phyloP scores from a whole-genome alignment of 768 basidiomycete genomes.

The Kwoniella shandongensis region DNA sequence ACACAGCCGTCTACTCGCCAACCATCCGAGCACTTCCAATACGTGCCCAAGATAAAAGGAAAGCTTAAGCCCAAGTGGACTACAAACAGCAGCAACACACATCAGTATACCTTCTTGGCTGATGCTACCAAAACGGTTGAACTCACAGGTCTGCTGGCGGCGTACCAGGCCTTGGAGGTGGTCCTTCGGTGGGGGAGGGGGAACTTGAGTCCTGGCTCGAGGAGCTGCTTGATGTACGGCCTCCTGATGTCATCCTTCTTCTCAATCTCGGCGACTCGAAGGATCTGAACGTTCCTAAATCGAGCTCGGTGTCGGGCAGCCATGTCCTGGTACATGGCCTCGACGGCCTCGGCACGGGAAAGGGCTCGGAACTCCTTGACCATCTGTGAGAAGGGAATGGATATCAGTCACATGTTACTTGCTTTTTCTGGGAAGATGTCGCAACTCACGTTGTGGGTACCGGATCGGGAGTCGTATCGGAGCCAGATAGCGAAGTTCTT shows the following conservation, averaged over 20 bases:
- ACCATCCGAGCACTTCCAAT: slow-evolving; percentile 6
- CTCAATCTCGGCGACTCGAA: slow-evolving; percentile 93
- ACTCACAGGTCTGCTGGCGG: slow-evolving; percentile 51
- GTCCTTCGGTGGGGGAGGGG: slow-evolving; percentile 75
- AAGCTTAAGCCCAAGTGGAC: slow-evolving; percentile 47
- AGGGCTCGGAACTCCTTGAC: slow-evolving; percentile 79
- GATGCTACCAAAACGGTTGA: neutral
- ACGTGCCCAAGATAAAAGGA: neutral
- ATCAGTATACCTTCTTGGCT: neutral
- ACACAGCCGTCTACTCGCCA: slow-evolving; percentile 5
- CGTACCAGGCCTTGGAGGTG: slow-evolving; percentile 53
- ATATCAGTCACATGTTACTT: neutral
- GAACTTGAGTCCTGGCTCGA: slow-evolving; percentile 89
- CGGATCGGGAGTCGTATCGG: slow-evolving; percentile 98
- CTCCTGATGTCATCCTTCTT: slow-evolving; percentile 89
- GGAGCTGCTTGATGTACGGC: slow-evolving; percentile 96
- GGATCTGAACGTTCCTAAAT: slow-evolving; percentile 97
- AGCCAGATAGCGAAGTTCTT: slow-evolving; percentile 99
- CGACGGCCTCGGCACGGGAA: slow-evolving; percentile 89
- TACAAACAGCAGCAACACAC: slow-evolving; percentile 3
- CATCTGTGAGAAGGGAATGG: slow-evolving; percentile 35
- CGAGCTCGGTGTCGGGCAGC: slow-evolving; percentile 98
- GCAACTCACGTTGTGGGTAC: slow-evolving; percentile 91
- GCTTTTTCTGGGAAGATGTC: neutral
- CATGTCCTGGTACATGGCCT: slow-evolving; percentile 98